Evolutionary conservation across 148 eudicot species (phyloP).

Genomic region (Euryodendron excelsum): DNA sequence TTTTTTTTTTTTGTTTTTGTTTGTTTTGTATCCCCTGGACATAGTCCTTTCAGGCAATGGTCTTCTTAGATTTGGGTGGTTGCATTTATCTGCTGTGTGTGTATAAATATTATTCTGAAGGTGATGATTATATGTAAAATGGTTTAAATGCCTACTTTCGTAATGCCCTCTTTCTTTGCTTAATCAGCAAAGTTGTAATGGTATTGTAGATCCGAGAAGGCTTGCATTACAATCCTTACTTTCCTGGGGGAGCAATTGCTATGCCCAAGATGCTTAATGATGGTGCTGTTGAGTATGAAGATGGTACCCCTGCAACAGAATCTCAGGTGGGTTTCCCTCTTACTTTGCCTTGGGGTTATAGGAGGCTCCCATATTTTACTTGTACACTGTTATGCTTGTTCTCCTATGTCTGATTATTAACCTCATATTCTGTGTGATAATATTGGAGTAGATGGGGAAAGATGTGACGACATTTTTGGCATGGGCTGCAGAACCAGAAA

Average conservation of each 20-base stretch:
- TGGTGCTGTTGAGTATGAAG: slow-evolving; percentile 96
- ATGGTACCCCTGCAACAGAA: slow-evolving; percentile 93
- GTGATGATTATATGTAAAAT: not conserved
- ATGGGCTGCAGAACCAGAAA: slow-evolving; percentile 99
- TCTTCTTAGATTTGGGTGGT: too few relatives aligned
- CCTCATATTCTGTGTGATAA: not conserved
- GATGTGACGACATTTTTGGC: slow-evolving; percentile 77
- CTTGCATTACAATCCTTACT: slow-evolving; percentile 91
- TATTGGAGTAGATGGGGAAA: slow-evolving; percentile 86
- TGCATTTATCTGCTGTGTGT: too few relatives aligned
- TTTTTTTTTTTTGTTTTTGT: too few relatives aligned
- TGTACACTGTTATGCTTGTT: not conserved
- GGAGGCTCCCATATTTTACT: not conserved
- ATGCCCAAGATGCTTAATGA: slow-evolving; percentile 99
- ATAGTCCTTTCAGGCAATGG: too few relatives aligned
- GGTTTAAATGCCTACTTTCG: not conserved
- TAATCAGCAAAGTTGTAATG: slow-evolving; percentile 1
- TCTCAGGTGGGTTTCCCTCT: slow-evolving; percentile 56
- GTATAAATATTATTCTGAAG: not conserved
- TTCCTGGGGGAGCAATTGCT: slow-evolving; percentile 98
- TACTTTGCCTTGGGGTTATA: not conserved
- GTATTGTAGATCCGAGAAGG: slow-evolving; percentile 76
- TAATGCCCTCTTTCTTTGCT: not conserved
- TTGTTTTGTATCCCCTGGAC: too few relatives aligned
- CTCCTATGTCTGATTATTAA: not conserved